Evolutionary conservation across 2,329 filamentous ascomycete genomes (phyloP).

Genomic region (Trichoderma asperellum): DNA sequence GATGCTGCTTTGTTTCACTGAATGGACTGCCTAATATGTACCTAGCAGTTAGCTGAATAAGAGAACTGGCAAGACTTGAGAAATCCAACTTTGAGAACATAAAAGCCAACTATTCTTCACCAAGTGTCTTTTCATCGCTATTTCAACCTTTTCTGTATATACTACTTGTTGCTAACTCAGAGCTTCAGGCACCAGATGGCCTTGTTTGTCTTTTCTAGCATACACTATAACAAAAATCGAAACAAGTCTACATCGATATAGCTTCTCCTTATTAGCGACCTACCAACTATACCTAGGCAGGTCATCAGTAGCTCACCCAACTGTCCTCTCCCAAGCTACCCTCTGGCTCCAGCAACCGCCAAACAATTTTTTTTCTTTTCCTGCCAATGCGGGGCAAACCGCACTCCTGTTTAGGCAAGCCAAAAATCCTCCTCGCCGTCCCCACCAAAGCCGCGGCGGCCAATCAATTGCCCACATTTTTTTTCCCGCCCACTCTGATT

Average conservation of each 20-base stretch:
- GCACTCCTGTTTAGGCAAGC: not conserved
- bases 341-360: not conserved
- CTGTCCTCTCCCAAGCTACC: not conserved
- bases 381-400: constrained; percentile 21
- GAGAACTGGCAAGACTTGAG: not conserved
- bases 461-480: constrained; percentile 6
- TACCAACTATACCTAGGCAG: no score
- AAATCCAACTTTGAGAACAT: not conserved
- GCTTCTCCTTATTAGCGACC: no score
- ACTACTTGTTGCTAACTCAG: not conserved
- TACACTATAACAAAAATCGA: not conserved
- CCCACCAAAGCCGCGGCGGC: not conserved
- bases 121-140: not conserved
- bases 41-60: not conserved
- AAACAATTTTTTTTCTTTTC: constrained; percentile 6
- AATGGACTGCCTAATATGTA: not conserved
- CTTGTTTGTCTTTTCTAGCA: not conserved
- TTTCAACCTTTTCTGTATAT: no score
- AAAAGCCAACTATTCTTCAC: no score
- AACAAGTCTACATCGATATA: not conserved
- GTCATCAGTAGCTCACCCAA: no score
- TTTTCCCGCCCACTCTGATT: constrained; percentile 23
- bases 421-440: constrained; percentile 20
- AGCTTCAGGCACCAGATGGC: not conserved
- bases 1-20: not conserved